Conservation (phyloP, 176 grass and related monocot genomes). For the Oryza australiensis region DNA sequence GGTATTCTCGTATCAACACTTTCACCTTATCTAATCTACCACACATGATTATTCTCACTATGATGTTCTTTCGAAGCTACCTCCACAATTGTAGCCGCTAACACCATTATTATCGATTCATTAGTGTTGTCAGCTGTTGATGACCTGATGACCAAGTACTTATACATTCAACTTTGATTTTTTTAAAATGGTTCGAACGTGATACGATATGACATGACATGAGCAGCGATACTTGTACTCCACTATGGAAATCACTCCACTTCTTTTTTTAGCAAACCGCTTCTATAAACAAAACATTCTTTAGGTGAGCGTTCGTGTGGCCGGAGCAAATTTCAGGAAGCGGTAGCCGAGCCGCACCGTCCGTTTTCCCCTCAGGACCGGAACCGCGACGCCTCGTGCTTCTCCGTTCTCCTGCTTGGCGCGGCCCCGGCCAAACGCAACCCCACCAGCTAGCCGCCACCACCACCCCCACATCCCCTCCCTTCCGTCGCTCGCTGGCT, state of each 20-base stretch:
- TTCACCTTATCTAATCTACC: not conserved
- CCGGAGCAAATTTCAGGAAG: not conserved
- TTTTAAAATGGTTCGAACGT: too few relatives aligned
- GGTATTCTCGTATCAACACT: not conserved
- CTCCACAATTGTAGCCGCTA: too few relatives aligned
- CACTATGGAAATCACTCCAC: not conserved
- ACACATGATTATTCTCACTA: too few relatives aligned
- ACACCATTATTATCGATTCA: too few relatives aligned
- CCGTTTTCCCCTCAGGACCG: not conserved
- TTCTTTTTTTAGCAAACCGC: not conserved
- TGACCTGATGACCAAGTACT: too few relatives aligned
- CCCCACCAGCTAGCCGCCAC: not conserved
- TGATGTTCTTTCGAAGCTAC: too few relatives aligned
- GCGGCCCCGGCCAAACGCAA: not conserved
- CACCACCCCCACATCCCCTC: not conserved
- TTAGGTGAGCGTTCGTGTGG: not conserved
- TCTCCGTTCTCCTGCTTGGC: not conserved
- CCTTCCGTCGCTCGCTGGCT: not conserved
- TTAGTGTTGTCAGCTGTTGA: too few relatives aligned
- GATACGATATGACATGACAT: too few relatives aligned
- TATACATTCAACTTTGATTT: too few relatives aligned
- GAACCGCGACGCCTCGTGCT: not conserved
- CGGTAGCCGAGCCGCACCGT: slow-evolving; percentile 17
- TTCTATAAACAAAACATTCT: not conserved
- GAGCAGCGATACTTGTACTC: too few relatives aligned